Evolutionary conservation across 192 early-diverging fungal genomes (phyloP), one percentile per base, ranked within the genome.

Genomic region (Rhizoclosmatium sp.): DNA sequence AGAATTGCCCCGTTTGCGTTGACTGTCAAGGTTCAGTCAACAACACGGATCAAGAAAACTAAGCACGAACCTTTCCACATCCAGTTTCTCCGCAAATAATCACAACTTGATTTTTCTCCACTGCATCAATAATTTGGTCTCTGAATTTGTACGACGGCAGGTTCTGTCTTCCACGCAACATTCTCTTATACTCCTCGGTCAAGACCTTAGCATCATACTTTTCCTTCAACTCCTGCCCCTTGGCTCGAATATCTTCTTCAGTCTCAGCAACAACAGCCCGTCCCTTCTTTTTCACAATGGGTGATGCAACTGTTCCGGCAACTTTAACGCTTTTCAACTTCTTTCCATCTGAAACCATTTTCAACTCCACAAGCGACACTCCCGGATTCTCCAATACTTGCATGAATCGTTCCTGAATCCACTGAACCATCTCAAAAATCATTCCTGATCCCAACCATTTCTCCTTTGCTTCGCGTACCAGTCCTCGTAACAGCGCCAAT

Each of bases 51-150:
- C 66, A 61, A 45, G 64, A 40, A 9, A 3, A 9, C 0, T 16
- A 47, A 61, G 7, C 12, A 40, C 40, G 4, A 48, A 4, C 12
- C 61, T 44, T 54, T 42, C 41, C 76, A 75, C 84, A 83, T 46
- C 93, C 93, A 9, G 94, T 95, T 76, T 93, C 94, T 48, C 94
- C 94, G 64, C 88, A 94, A 10, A 95, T 82, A 67, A 95, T 87
- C 41, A 93, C 61, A 1, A 93, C 92, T 77, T 92, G 89, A 73
- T 90, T 65, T 14, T 45, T 42, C 51, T 42, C 67, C 0, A 84
- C 19, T 64, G 62, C 73, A 3, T 74, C 56, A 69, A 91, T 65
- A 19, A 95, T 86, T 9, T 88, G 72, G 5, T 92, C 84, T 21
- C 87, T 78, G 74, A 87, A 92, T 5, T 78, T 75, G 70, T 72